phyloP scores from a whole-genome alignment of 2,329 filamentous ascomycete genomes.

The Beauveria scarabaeidicola region DNA sequence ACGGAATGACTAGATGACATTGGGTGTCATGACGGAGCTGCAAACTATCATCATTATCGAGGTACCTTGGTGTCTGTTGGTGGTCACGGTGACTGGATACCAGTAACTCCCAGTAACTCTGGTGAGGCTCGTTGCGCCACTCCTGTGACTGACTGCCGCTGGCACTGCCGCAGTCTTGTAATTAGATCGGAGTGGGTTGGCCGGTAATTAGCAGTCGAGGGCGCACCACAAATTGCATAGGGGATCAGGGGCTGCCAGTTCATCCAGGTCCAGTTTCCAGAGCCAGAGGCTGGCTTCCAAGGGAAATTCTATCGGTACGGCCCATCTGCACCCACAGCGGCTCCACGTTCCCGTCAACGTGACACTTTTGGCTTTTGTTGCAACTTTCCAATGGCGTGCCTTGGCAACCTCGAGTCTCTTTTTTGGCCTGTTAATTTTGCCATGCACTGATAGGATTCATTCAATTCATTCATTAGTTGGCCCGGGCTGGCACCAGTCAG shows the following conservation, averaged over 20 bases:
- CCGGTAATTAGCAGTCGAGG: neutral
- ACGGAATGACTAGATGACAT: neutral
- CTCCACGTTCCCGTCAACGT: slow-evolving; percentile 6
- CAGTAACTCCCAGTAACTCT: no score
- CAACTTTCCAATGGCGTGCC: neutral
- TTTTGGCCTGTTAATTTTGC: neutral
- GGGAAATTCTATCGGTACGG: slow-evolving; percentile 5
- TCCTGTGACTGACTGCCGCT: no score
- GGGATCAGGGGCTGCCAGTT: neutral
- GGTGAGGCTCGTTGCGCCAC: no score
- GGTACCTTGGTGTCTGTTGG: no score
- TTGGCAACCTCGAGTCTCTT: neutral
- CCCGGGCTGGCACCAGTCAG: neutral
- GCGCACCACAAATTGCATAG: neutral
- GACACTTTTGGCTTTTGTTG: neutral
- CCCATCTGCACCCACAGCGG: slow-evolving; percentile 5
- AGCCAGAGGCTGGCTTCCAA: neutral
- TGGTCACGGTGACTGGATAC: no score
- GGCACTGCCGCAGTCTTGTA: no score
- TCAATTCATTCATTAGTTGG: no score
- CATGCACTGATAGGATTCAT: no score
- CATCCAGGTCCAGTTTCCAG: no score
- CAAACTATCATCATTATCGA: no score
- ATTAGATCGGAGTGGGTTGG: neutral
- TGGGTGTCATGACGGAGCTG: no score